A percentile compares a stretch with the other conserved stretches of the same genome.
Conservation (phyloP, 441 rosid species). For the Erodium chrysanthum region DNA sequence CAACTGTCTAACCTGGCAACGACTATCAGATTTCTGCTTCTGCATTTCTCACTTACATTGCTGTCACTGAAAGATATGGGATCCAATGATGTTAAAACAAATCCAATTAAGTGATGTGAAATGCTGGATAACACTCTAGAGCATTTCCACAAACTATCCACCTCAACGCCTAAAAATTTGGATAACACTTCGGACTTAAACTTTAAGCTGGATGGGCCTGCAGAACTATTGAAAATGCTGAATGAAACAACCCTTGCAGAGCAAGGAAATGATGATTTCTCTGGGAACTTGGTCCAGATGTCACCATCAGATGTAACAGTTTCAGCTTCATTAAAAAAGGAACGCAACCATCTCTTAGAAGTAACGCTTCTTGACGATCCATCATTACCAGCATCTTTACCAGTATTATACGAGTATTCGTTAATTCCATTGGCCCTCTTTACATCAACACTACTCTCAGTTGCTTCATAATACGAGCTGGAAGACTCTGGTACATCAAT, state of each 20-base stretch:
- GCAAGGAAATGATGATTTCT: constrained; percentile 53
- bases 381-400: constrained; percentile 24
- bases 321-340: constrained; percentile 57
- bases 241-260: constrained; percentile 83
- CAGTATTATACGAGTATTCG: constrained; percentile 19
- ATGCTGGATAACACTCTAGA: constrained; percentile 65
- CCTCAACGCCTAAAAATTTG: constrained; percentile 24
- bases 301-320: constrained; percentile 49
- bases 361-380: constrained; percentile 26
- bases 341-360: constrained; percentile 68
- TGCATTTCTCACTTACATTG: constrained; percentile 30
- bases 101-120: constrained; percentile 69
- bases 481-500: constrained; percentile 19
- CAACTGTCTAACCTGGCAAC: constrained; percentile 49
- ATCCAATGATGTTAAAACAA: constrained; percentile 44
- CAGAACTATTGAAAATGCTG: constrained; percentile 40
- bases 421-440: constrained; percentile 19
- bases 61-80: constrained; percentile 27
- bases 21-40: constrained; percentile 37
- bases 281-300: constrained; percentile 63
- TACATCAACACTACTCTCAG: neutral
- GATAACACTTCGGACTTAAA: constrained; percentile 26
- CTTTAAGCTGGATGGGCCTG: constrained; percentile 24
- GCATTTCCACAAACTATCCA: constrained; percentile 44
- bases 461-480: constrained; percentile 24